Evolutionary conservation across 257 asterid genomes (phyloP).

Genomic region (Solanum habrochaites): DNA sequence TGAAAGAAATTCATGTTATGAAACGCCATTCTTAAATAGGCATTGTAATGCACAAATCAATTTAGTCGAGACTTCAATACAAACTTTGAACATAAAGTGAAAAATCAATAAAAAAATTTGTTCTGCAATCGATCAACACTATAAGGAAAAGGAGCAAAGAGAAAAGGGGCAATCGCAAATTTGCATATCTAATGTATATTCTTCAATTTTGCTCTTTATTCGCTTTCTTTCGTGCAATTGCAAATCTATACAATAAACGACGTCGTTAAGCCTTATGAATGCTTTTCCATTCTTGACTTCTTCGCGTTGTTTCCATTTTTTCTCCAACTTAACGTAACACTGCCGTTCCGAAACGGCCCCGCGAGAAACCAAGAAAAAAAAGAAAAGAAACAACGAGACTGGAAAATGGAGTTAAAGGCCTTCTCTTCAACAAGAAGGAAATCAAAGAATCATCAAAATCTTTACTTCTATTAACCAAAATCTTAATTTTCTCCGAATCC

Average conservation of each 20-base stretch:
- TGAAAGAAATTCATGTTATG: not conserved
- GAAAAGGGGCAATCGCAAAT: not conserved
- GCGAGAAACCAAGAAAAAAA: not conserved
- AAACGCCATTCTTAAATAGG: not conserved
- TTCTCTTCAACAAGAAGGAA: not conserved
- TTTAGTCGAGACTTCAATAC: accelerated
- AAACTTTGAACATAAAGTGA: not conserved
- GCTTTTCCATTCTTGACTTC: not conserved
- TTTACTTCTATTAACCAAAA: not conserved
- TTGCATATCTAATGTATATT: not conserved
- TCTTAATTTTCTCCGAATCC: not conserved
- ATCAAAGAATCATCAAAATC: not conserved
- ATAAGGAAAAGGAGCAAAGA: not conserved
- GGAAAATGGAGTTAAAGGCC: not conserved
- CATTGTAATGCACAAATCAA: accelerated
- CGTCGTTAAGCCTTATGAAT: not conserved
- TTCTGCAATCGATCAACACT: not conserved
- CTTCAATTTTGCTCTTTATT: not conserved
- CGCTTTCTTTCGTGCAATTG: not conserved
- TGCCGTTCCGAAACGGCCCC: not conserved
- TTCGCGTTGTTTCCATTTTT: not conserved
- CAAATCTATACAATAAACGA: not conserved
- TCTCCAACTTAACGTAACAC: not conserved
- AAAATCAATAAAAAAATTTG: too few relatives aligned
- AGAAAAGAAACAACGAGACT: not conserved